A percentile compares a stretch with the other conserved stretches of the same genome.
Conservation (phyloP, 257 asterid species). For the Capsicum chinense region DNA sequence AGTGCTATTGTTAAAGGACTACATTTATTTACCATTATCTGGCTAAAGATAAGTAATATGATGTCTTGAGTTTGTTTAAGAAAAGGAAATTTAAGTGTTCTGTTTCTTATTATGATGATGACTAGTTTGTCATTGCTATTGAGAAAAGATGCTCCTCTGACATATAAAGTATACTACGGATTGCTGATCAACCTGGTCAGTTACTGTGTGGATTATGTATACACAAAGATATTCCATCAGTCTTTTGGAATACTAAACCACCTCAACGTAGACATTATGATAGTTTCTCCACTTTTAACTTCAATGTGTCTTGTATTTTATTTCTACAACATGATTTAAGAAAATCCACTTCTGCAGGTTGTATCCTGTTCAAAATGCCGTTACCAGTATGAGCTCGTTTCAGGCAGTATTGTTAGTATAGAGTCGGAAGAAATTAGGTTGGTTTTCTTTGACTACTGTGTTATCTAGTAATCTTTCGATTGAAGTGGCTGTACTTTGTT, state of each 20-base stretch:
- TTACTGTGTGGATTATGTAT: not conserved
- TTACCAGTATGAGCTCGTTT: conserved; percentile 84
- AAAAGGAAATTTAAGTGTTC: not conserved
- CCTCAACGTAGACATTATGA: not conserved
- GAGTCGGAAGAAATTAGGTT: conserved; percentile 95
- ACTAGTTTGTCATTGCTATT: not conserved
- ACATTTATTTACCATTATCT: not conserved
- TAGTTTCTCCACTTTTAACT: conserved; percentile 9
- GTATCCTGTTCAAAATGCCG: conserved; percentile 95
- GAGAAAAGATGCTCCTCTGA: conserved; percentile 16
- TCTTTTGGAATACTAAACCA: conserved; percentile 8
- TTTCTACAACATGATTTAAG: not conserved
- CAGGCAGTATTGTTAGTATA: conserved; percentile 72
- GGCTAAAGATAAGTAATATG: not conserved
- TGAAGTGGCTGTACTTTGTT: conserved; percentile 23
- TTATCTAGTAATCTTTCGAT: conserved; percentile 25
- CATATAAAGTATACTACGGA: not conserved
- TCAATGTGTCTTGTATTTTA: not conserved
- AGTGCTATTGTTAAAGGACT: not conserved
- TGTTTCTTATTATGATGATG: not conserved
- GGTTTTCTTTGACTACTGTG: conserved; percentile 29
- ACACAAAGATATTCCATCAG: not conserved
- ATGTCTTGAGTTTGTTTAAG: not conserved
- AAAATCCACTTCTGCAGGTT: conserved; percentile 52
- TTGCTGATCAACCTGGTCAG: not conserved